phyloP scores from a whole-genome alignment of 139 green algal species.

The Microglena sp. region DNA sequence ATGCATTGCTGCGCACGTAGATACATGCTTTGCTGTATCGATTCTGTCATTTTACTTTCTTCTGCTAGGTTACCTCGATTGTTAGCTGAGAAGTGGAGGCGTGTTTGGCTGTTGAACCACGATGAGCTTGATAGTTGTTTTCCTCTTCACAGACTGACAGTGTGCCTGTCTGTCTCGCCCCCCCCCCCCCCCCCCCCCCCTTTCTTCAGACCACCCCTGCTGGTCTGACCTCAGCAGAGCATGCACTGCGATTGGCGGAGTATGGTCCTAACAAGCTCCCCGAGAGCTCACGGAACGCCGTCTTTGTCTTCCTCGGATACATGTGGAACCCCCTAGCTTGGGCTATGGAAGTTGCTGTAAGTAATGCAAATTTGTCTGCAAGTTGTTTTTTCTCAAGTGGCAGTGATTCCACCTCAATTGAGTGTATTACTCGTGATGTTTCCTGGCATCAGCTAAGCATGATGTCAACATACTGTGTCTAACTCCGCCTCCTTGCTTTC shows the following conservation, averaged over 20 bases:
- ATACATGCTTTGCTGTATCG: neutral
- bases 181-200: neutral
- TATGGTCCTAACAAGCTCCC: constrained; percentile 77
- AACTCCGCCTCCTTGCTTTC: too few species aligned
- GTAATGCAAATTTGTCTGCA: neutral
- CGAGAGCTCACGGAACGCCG: constrained; percentile 47
- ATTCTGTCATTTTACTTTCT: neutral
- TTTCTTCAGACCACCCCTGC: constrained; percentile 1
- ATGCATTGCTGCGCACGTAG: neutral
- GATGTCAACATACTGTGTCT: too few species aligned
- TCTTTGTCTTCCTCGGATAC: constrained; percentile 58
- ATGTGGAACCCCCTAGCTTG: constrained; percentile 80
- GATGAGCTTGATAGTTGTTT: neutral
- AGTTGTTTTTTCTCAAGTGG: too few species aligned
- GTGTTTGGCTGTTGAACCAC: neutral
- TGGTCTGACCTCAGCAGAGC: constrained; percentile 39
- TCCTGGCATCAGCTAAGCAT: too few species aligned
- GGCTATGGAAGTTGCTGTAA: constrained; percentile 70
- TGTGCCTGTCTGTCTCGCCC: neutral
- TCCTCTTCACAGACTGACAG: neutral
- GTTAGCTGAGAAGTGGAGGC: neutral
- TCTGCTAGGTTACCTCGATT: neutral
- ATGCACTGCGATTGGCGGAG: constrained; percentile 38
- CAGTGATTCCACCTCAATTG: too few species aligned
- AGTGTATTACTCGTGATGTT: too few species aligned